Conservation (phyloP, 2,329 filamentous ascomycete genomes). For the Cercospora sp. region DNA sequence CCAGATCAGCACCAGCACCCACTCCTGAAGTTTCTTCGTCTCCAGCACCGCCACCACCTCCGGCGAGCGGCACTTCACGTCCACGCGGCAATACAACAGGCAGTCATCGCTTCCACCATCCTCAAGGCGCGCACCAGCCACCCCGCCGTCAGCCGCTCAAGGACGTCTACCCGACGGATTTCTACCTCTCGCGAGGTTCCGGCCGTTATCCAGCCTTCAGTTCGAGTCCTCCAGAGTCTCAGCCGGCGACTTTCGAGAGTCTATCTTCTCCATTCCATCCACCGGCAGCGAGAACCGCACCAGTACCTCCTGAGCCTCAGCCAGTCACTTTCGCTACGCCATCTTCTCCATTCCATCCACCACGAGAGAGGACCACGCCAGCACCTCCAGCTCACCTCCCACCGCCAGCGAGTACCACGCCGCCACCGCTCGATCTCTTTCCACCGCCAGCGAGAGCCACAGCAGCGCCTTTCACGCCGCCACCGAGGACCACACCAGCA, state of each 20-base stretch:
- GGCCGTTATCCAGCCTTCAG: slow-evolving; percentile 5
- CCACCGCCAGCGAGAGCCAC: neutral
- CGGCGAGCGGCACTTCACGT: neutral
- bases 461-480: neutral
- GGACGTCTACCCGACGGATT: slow-evolving; percentile 3
- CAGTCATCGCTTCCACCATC: neutral
- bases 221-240: neutral
- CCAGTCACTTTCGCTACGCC: neutral
- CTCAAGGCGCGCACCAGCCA: neutral
- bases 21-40: neutral
- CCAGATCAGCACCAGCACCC: neutral
- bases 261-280: neutral
- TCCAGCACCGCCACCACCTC: neutral
- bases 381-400: neutral
- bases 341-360: neutral
- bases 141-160: neutral
- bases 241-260: neutral
- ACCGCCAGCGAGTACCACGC: neutral
- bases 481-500: neutral
- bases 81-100: neutral
- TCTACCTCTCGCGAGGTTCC: slow-evolving; percentile 1
- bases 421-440: neutral
- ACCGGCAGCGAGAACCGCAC: neutral
- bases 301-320: neutral
- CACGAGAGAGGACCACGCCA: neutral